Percentiles rank a stretch among this genome's conserved stretches.
These are phyloP conservation scores for Neurospora sp. DNA, from an alignment of 495 filamentous ascomycete genomes.

Conservation along the genomic window DNA sequence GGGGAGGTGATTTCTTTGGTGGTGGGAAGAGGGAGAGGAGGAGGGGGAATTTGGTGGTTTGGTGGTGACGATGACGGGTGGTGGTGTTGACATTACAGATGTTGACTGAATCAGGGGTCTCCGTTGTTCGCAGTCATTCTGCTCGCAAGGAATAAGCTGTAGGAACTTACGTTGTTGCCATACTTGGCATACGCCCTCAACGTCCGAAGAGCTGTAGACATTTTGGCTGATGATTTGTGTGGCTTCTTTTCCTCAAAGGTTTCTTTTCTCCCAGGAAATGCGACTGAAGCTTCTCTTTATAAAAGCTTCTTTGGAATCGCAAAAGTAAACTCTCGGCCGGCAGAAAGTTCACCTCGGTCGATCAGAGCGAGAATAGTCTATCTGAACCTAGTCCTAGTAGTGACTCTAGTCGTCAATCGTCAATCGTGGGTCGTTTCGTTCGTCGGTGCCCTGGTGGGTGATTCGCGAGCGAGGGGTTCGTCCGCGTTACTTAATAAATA, in stretches of 20 bases:
- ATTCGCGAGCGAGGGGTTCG: neutral
- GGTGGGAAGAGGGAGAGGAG: neutral
- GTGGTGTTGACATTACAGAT: neutral
- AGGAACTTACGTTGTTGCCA: constrained; percentile 34
- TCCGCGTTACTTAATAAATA: neutral
- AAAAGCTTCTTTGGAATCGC: neutral
- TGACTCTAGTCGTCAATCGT: neutral
- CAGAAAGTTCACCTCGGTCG: neutral
- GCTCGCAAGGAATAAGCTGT: neutral
- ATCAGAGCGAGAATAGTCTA: neutral
- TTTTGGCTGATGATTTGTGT: constrained; percentile 23
- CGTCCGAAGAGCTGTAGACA: constrained; percentile 38
- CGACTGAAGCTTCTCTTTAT: neutral
- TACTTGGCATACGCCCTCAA: constrained; percentile 41
- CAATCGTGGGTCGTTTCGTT: neutral
- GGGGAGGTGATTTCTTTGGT: neutral
- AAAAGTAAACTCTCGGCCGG: neutral
- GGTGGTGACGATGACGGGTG: neutral
- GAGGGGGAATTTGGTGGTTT: neutral
- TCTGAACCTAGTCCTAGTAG: neutral
- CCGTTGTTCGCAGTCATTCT: neutral
- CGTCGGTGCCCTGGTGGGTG: neutral
- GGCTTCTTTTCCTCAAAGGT: neutral
- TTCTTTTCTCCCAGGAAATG: neutral
- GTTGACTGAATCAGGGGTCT: neutral